Percentiles rank a stretch among this genome's conserved stretches.
phyloP scores from a whole-genome alignment of 2,329 filamentous ascomycete genomes.

The Nannizziopsis arthrosporioides region DNA sequence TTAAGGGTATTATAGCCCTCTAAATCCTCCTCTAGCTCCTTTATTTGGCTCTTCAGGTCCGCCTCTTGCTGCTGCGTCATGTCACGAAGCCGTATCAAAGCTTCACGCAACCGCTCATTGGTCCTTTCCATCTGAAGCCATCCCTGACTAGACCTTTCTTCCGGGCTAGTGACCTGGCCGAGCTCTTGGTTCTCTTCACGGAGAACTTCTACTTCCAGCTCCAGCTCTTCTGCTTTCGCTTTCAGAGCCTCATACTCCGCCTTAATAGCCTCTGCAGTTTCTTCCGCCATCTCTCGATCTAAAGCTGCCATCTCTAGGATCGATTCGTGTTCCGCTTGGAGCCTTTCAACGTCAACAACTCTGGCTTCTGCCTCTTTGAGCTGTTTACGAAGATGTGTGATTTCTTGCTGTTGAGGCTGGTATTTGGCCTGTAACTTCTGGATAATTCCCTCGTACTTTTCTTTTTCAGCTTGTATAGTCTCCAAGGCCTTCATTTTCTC shows the following conservation, averaged over 20 bases:
- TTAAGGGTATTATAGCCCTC: constrained; percentile 56
- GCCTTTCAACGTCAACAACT: constrained; percentile 56
- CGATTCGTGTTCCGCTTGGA: constrained; percentile 74
- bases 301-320: constrained; percentile 76
- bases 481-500: constrained; percentile 73
- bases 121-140: constrained; percentile 87
- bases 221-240: constrained; percentile 66
- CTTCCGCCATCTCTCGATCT: constrained; percentile 93
- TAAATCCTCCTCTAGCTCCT: constrained; percentile 59
- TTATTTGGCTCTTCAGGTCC: constrained; percentile 64
- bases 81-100: constrained; percentile 71
- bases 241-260: constrained; percentile 68
- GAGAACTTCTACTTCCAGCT: constrained; percentile 77
- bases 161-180: constrained; percentile 70
- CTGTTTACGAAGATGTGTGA: constrained; percentile 61
- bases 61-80: constrained; percentile 75
- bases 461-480: constrained; percentile 50
- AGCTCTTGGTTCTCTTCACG: constrained; percentile 78
- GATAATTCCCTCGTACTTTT: constrained; percentile 61
- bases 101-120: constrained; percentile 77
- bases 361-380: constrained; percentile 63
- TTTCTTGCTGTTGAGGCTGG: constrained; percentile 71
- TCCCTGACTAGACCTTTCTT: constrained; percentile 73
- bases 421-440: constrained; percentile 85
- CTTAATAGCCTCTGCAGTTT: constrained; percentile 72